Conservation (phyloP, 2,329 filamentous ascomycete genomes). For the Colletotrichum sp. region DNA sequence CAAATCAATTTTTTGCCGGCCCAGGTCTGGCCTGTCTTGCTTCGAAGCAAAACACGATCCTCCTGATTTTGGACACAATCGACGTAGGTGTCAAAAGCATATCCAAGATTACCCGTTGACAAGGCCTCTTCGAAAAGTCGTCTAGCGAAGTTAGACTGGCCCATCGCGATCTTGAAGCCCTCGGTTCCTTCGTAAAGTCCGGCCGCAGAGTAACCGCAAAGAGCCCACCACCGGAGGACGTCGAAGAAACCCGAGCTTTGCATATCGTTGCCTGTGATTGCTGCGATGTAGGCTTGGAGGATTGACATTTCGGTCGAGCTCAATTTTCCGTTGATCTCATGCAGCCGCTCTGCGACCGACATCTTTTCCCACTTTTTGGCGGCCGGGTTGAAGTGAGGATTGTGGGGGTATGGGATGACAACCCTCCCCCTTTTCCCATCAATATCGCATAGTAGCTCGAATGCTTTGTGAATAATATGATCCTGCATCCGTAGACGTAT, state of each 20-base stretch:
- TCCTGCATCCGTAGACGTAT: too few relatives aligned
- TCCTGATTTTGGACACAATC: slow-evolving; percentile 19
- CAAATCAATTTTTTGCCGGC: slow-evolving; percentile 26
- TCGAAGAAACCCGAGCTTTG: slow-evolving; percentile 27
- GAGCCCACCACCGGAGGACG: slow-evolving; percentile 24
- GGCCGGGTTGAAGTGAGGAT: not conserved
- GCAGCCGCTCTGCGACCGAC: slow-evolving; percentile 32
- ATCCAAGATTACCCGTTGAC: slow-evolving; percentile 25
- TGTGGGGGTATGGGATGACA: too few relatives aligned
- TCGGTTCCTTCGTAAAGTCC: slow-evolving; percentile 26
- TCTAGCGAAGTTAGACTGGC: slow-evolving; percentile 30
- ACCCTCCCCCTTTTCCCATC: too few relatives aligned
- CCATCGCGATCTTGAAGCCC: slow-evolving; percentile 31
- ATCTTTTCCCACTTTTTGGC: slow-evolving; percentile 27
- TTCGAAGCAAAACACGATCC: not conserved
- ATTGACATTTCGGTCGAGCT: slow-evolving; percentile 28
- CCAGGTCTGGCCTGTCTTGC: slow-evolving; percentile 10
- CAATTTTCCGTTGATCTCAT: slow-evolving; percentile 31
- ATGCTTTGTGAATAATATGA: too few relatives aligned
- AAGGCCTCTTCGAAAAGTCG: slow-evolving; percentile 31
- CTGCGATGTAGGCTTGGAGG: slow-evolving; percentile 27
- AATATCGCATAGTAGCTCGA: too few relatives aligned
- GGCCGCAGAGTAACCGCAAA: slow-evolving; percentile 23
- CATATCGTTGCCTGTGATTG: slow-evolving; percentile 28
- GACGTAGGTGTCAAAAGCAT: slow-evolving; percentile 28